phyloP scores from a whole-genome alignment of 306 rosid species.

The Fagus sylvatica region DNA sequence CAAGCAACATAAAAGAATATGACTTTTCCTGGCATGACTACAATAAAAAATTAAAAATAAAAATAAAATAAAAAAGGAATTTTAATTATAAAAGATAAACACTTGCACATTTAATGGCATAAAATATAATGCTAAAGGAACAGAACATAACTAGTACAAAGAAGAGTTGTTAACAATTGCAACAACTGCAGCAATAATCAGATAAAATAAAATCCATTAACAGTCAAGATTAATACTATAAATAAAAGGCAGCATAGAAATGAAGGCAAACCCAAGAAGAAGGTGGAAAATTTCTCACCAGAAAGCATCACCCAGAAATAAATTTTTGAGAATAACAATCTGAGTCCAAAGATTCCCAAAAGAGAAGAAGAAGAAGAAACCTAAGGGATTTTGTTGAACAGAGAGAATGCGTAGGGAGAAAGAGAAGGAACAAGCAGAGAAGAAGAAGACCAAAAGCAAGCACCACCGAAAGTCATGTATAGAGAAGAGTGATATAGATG shows the following conservation, averaged over 20 bases:
- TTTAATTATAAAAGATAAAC: not conserved
- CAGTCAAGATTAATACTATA: not conserved
- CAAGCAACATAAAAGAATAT: not conserved
- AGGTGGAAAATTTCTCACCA: conserved; percentile 5
- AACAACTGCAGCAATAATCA: not conserved
- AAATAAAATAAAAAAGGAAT: not conserved
- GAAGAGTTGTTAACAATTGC: not conserved
- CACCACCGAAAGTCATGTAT: conserved; percentile 17
- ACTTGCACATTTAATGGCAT: not conserved
- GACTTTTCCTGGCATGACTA: not conserved
- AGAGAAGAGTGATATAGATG: conserved; percentile 1
- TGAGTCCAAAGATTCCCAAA: not conserved
- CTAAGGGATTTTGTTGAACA: not conserved
- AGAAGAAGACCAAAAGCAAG: not conserved
- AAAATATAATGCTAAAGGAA: not conserved
- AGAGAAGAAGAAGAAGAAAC: conserved; percentile 10
- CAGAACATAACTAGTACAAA: not conserved
- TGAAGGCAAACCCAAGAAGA: conserved; percentile 2
- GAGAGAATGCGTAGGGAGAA: conserved; percentile 7
- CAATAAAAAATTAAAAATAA: not conserved
- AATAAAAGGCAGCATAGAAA: not conserved
- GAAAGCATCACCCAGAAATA: conserved; percentile 5
- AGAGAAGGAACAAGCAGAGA: not conserved
- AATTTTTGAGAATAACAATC: not conserved
- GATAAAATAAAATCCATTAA: not conserved